Conservation (phyloP, 148 eudicot species). For the Diospyros lotus region DNA sequence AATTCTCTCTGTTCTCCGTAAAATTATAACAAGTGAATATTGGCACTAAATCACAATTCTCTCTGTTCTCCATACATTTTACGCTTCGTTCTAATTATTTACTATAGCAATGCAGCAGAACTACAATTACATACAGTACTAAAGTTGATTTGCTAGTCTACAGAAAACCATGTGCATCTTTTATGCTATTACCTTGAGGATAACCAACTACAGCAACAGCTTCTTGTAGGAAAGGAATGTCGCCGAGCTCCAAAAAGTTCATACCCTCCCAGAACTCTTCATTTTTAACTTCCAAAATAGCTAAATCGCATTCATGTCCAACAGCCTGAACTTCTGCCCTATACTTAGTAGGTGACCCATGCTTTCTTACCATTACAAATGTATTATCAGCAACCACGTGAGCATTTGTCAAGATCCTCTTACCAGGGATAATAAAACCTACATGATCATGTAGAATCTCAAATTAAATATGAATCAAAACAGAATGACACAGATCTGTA, state of each 20-base stretch:
- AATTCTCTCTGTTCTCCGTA: not conserved
- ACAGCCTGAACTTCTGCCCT: conserved; percentile 88
- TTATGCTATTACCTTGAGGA: conserved; percentile 69
- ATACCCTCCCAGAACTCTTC: conserved; percentile 97
- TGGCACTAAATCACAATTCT: not conserved
- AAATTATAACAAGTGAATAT: too few species aligned
- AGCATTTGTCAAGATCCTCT: conserved; percentile 90
- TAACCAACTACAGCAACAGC: conserved; percentile 98
- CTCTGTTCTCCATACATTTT: not conserved
- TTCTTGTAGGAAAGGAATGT: conserved; percentile 83
- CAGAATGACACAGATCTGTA: not conserved
- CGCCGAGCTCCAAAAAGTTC: conserved; percentile 78
- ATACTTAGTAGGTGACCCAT: conserved; percentile 88
- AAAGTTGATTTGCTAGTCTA: not conserved
- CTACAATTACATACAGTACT: not conserved
- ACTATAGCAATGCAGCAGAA: not conserved
- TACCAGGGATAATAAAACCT: conserved; percentile 89
- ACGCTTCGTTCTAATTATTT: not conserved
- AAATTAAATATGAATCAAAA: not conserved
- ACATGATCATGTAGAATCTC: conserved; percentile 8
- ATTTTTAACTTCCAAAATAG: conserved; percentile 68
- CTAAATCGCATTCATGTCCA: conserved; percentile 98
- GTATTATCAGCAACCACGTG: conserved; percentile 97
- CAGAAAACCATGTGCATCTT: not conserved
- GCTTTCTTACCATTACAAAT: conserved; percentile 93